phyloP scores from a whole-genome alignment of 1,284 basidiomycete species.

The Puccinia coronata region DNA sequence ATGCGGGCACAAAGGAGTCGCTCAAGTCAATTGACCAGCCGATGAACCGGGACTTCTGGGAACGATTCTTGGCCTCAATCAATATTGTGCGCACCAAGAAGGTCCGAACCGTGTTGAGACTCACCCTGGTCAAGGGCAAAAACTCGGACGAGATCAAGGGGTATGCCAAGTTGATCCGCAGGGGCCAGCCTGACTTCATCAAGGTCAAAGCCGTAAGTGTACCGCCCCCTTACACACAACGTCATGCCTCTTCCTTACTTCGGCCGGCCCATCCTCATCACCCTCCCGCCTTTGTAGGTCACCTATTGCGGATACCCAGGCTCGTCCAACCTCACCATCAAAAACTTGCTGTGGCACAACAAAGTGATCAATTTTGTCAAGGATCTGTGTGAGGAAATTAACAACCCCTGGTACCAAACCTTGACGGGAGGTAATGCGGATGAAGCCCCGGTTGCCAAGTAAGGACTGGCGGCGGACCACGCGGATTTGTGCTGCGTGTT shows the following conservation, averaged over 20 bases:
- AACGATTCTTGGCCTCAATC: slow-evolving; percentile 49
- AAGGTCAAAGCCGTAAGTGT: slow-evolving; percentile 50
- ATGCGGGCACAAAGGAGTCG: slow-evolving; percentile 48
- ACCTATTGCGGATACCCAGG: slow-evolving; percentile 51
- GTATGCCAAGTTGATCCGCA: slow-evolving; percentile 40
- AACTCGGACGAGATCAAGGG: slow-evolving; percentile 48
- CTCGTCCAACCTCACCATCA: slow-evolving; percentile 49
- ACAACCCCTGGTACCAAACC: background rate
- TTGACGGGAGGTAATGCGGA: too few species aligned
- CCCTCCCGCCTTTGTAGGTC: too few species aligned
- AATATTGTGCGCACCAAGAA: slow-evolving; percentile 39
- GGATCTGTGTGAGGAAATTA: slow-evolving; percentile 36
- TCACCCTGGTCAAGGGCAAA: slow-evolving; percentile 50
- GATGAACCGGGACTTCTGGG: slow-evolving; percentile 51
- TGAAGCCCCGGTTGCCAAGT: slow-evolving; percentile 5
- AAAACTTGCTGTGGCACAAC: slow-evolving; percentile 50
- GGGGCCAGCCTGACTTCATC: slow-evolving; percentile 50
- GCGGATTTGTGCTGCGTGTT: slow-evolving; percentile 51
- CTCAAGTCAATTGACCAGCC: slow-evolving; percentile 50
- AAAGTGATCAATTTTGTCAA: slow-evolving; percentile 49
- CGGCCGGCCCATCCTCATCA: too few species aligned
- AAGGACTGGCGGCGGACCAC: slow-evolving; percentile 50
- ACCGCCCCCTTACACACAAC: too few species aligned
- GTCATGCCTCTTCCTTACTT: too few species aligned
- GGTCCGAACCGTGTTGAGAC: slow-evolving; percentile 49